A percentile compares a stretch with the other conserved stretches of the same genome.
Conservation (phyloP, 2,329 filamentous ascomycete species). For the Beauveria rudraprayagi region DNA sequence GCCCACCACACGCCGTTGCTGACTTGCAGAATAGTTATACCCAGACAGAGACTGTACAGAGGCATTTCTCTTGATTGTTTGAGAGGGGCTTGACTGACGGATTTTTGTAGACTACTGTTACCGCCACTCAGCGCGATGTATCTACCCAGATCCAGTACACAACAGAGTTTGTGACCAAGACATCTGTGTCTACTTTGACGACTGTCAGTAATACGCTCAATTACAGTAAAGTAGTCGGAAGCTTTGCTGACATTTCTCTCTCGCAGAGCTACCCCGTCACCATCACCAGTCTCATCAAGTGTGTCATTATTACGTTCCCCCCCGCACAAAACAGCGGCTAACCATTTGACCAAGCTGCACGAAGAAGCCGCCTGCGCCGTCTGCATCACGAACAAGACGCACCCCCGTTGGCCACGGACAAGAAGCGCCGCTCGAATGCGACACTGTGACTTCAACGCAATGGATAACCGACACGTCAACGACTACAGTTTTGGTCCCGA, state of each 20-base stretch:
- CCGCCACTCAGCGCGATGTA: not conserved
- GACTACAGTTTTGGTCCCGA: constrained; percentile 5
- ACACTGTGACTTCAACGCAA: not conserved
- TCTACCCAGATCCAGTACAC: not conserved
- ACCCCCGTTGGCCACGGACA: not conserved
- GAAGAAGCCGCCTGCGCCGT: not conserved
- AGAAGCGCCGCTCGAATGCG: not conserved
- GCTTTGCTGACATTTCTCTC: not conserved
- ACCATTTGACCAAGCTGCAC: constrained; percentile 1
- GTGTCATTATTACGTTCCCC: not conserved
- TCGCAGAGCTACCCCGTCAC: constrained; percentile 14
- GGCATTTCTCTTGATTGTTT: no score
- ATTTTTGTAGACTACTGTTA: not conserved
- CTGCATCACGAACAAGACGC: not conserved
- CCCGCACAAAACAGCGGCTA: not conserved
- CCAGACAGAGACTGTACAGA: not conserved
- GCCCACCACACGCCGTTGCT: not conserved
- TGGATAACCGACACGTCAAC: not conserved
- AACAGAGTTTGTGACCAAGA: constrained; percentile 1
- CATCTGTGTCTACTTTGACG: not conserved
- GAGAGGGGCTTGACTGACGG: no score
- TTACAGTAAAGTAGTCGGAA: not conserved
- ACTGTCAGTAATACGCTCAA: not conserved
- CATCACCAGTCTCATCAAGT: constrained; percentile 10
- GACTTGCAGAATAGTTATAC: not conserved